phyloP scores from a whole-genome alignment of 1,139 yeast species.

The Yamadazyma membranifaciens region DNA sequence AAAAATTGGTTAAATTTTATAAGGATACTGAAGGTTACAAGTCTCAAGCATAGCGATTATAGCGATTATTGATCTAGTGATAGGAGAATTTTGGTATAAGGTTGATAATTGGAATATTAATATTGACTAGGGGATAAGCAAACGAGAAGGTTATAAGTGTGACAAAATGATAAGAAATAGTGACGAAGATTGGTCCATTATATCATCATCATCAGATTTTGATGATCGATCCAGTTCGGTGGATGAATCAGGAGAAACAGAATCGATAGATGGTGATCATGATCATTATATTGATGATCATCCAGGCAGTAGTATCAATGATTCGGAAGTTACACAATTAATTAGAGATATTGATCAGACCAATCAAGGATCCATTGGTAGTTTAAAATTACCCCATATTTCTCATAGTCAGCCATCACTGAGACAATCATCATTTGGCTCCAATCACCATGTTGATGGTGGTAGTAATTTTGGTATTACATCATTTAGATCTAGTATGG shows the following conservation, averaged over 20 bases:
- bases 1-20: no score
- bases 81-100: no score
- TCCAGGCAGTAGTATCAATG: background rate
- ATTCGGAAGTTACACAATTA: constrained; percentile 5
- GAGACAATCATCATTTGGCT: constrained; percentile 2
- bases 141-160: no score
- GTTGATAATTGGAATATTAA: no score
- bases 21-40: no score
- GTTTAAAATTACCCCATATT: constrained; percentile 18
- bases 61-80: no score
- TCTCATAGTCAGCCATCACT: background rate
- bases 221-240: constrained; percentile 29
- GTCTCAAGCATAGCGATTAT: no score
- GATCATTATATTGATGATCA: background rate
- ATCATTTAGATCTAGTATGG: background rate
- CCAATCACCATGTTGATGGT: background rate
- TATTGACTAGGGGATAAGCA: no score
- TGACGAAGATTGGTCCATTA: constrained; percentile 48
- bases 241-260: constrained; percentile 1
- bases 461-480: no score
- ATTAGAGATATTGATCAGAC: constrained; percentile 5
- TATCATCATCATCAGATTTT: constrained; percentile 43
- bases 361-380: constrained; percentile 10
- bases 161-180: constrained; percentile 7
- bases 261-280: background rate